phyloP scores from a whole-genome alignment of 257 asterid species.

The Lantana camara region DNA sequence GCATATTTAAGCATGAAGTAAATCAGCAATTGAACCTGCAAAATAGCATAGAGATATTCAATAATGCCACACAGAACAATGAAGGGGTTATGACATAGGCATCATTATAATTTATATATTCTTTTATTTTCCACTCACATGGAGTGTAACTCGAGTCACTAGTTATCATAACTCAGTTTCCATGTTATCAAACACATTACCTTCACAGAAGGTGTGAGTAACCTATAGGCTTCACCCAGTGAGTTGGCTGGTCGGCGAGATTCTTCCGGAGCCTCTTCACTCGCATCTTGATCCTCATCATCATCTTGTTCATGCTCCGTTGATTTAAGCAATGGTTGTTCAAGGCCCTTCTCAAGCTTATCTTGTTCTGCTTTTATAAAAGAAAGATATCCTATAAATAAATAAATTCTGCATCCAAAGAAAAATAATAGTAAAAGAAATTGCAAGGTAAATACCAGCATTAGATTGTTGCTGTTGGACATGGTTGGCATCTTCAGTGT shows the following conservation, averaged over 20 bases:
- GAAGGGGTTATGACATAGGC: not conserved
- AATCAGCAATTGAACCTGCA: constrained; percentile 93
- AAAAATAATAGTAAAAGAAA: constrained; percentile 5
- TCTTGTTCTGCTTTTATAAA: constrained; percentile 49
- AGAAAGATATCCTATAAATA: constrained; percentile 12
- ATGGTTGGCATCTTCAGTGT: constrained; percentile 45
- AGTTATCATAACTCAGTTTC: no score
- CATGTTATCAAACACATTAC: constrained; percentile 43
- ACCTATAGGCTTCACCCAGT: constrained; percentile 73
- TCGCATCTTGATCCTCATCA: constrained; percentile 71
- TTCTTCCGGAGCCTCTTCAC: constrained; percentile 87
- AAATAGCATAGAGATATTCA: constrained; percentile 22
- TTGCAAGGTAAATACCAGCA: constrained; percentile 46
- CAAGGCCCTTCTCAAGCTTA: constrained; percentile 79
- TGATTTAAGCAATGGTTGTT: constrained; percentile 70
- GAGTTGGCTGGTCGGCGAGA: constrained; percentile 85
- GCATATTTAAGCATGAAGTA: constrained; percentile 98
- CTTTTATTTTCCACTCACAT: not conserved
- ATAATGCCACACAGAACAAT: not conserved
- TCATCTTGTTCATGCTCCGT: constrained; percentile 55
- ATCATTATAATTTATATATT: not conserved
- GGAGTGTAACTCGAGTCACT: not conserved
- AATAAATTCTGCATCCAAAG: constrained; percentile 2
- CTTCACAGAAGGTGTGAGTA: constrained; percentile 97
- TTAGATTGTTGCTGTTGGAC: constrained; percentile 45